Base-by-base conservation (phyloP, 1,139 yeast species). In the Pichia sp. region DNA sequence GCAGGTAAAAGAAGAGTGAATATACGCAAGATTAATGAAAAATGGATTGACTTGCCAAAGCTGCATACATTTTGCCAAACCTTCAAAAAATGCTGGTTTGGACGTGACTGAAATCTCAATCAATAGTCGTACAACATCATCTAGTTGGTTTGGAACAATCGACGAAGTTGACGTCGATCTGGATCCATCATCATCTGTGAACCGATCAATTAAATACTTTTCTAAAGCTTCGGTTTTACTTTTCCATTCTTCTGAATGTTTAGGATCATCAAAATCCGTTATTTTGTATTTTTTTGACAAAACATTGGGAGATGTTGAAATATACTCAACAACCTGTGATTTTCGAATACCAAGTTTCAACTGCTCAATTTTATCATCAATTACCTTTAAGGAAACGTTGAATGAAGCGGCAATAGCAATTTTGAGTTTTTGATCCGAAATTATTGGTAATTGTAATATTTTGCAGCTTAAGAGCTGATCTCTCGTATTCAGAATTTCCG, bases 21-120 rank as follows among this genome's bases (percentile, higher is more conserved):
- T 35, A 40, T 50, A 49, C 6, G 41, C 34, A 28, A 52, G 41
- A 33, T 55, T 53, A 6, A 56, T 39, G 9, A 47, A 45, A 42
- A 56, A 58, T 4, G 64, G 64, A 41, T 58, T 60, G 16, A 53
- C 47, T 44, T 57, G 61, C 64, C 62, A 59, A 2, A 57, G 10
- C 37, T 55, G 52, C 38, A 59, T 42, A 48, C 62, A 59, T 35
- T 49, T 51, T 29, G 58, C 44, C 26, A 54, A 45, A 16, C 55
- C 50, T 38, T 55, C 52, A 38, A 57, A 55, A 41, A 57, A 58
- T 4, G 40, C 39, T 10, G 57, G 39, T 3, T 43, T 48, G 9
- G 60, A 52, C 23, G 45, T 41, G 9, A 53, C 38, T 9, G 52
- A 39, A n/a, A 55, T 43, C 11, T 41, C 40, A 11, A 50, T 40